Evolutionary conservation across 805 yeast species (phyloP).

Genomic region (Naumovozyma castellii): DNA sequence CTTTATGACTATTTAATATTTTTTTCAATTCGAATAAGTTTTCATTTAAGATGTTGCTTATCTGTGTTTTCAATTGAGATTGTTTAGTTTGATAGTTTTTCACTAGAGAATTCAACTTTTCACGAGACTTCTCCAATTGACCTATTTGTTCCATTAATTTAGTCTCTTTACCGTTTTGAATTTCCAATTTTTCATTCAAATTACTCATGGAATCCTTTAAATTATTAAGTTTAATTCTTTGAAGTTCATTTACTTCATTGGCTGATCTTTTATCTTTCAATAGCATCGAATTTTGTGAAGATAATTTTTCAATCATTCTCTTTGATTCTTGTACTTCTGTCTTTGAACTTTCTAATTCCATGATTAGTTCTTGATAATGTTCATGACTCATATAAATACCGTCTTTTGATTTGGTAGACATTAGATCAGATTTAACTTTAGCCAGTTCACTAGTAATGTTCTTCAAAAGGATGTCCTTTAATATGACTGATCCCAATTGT

Average conservation of each 20-base stretch:
- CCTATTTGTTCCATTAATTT: constrained; percentile 17
- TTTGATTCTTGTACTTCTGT: constrained; percentile 41
- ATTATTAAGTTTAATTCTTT: constrained; percentile 18
- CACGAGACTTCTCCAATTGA: constrained; percentile 13
- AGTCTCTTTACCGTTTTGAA: constrained; percentile 21
- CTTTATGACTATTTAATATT: constrained; percentile 12
- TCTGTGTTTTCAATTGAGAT: constrained; percentile 11
- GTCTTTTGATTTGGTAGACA: constrained; percentile 53
- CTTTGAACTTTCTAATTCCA: constrained; percentile 40
- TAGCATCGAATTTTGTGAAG: constrained; percentile 30
- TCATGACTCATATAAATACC: constrained; percentile 56
- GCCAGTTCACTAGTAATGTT: constrained; percentile 40
- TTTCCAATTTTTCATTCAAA: constrained; percentile 21
- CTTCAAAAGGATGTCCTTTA: constrained; percentile 41
- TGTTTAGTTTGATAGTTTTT: constrained; percentile 17
- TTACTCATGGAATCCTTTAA: constrained; percentile 18
- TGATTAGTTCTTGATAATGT: constrained; percentile 45
- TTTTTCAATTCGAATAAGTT: constrained; percentile 14
- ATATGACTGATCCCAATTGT: constrained; percentile 52
- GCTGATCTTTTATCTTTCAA: constrained; percentile 24
- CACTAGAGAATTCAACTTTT: constrained; percentile 15
- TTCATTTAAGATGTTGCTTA: constrained; percentile 17
- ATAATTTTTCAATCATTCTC: constrained; percentile 34
- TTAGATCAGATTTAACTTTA: constrained; percentile 46
- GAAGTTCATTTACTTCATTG: constrained; percentile 21